Evolutionary conservation across 2,329 filamentous ascomycete genomes (phyloP).

Genomic region (Venturiaceae sp.): DNA sequence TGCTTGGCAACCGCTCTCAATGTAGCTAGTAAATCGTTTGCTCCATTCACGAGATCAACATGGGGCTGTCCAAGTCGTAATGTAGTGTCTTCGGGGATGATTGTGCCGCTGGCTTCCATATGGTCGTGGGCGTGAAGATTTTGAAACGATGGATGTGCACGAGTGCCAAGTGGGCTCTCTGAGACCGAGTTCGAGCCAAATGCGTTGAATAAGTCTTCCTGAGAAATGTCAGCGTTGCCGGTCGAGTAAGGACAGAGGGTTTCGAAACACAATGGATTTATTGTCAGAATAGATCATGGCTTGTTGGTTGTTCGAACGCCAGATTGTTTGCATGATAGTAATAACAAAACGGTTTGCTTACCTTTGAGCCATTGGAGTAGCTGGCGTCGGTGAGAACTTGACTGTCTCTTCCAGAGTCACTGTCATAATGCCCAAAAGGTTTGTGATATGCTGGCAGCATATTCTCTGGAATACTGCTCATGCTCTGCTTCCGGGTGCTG

Average conservation of each 20-base stretch:
- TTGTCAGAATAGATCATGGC: too few species aligned
- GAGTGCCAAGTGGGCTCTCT: neutral
- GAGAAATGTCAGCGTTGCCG: neutral
- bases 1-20: neutral
- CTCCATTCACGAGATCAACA: too few species aligned
- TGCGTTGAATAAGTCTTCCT: constrained; percentile 11
- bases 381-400: constrained; percentile 1
- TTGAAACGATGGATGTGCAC: neutral
- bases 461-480: constrained; percentile 18
- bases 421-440: neutral
- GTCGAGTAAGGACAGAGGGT: neutral
- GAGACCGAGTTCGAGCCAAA: constrained; percentile 2
- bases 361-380: constrained; percentile 3
- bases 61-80: neutral
- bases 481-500: constrained; percentile 19
- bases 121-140: neutral
- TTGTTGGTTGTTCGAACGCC: too few species aligned
- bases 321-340: too few species aligned
- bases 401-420: neutral
- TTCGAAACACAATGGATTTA: neutral
- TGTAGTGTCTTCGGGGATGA: constrained; percentile 15
- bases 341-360: neutral
- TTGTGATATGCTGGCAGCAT: constrained; percentile 15
- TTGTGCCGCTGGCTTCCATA: constrained; percentile 32
- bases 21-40: neutral